phyloP scores from a whole-genome alignment of 352 stramenopile genomes.

The Globisporangium abappressorium region DNA sequence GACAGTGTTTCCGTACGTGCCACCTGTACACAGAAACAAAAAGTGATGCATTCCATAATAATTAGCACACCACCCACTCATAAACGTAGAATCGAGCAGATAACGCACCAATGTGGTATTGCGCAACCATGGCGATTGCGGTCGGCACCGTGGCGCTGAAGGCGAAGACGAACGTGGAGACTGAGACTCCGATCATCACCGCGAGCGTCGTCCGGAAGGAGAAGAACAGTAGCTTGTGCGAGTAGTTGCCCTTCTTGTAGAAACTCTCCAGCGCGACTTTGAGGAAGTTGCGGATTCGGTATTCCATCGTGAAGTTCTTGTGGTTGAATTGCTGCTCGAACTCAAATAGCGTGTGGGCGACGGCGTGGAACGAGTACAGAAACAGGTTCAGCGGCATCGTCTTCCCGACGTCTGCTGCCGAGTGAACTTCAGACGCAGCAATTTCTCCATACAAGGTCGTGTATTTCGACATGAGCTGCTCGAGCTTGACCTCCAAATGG shows the following conservation, averaged over 20 bases:
- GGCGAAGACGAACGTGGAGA: conserved; percentile 68
- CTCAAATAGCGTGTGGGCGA: conserved; percentile 56
- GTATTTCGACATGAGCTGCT: conserved; percentile 58
- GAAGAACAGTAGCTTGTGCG: conserved; percentile 43
- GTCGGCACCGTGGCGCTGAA: conserved; percentile 66
- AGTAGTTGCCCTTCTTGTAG: conserved; percentile 42
- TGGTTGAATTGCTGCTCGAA: conserved; percentile 69
- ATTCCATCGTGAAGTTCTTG: conserved; percentile 59
- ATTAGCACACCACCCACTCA: neutral
- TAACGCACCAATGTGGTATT: conserved; percentile 49
- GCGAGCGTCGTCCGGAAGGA: conserved; percentile 62
- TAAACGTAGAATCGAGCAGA: neutral
- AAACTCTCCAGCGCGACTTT: conserved; percentile 38
- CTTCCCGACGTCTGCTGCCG: conserved; percentile 47
- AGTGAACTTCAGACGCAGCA: conserved; percentile 31
- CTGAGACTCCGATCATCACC: conserved; percentile 53
- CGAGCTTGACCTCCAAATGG: conserved; percentile 46
- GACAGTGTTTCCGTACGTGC: conserved; percentile 63
- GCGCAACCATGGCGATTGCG: conserved; percentile 67
- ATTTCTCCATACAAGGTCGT: conserved; percentile 46
- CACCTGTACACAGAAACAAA: conserved; percentile 21
- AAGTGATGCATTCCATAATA: neutral
- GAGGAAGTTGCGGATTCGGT: conserved; percentile 54
- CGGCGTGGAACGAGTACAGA: conserved; percentile 75
- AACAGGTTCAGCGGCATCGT: conserved; percentile 80